A percentile compares a stretch with the other conserved stretches of the same genome.
Conservation (phyloP, 1,284 basidiomycete species). For the Rhizoctonia solani region DNA sequence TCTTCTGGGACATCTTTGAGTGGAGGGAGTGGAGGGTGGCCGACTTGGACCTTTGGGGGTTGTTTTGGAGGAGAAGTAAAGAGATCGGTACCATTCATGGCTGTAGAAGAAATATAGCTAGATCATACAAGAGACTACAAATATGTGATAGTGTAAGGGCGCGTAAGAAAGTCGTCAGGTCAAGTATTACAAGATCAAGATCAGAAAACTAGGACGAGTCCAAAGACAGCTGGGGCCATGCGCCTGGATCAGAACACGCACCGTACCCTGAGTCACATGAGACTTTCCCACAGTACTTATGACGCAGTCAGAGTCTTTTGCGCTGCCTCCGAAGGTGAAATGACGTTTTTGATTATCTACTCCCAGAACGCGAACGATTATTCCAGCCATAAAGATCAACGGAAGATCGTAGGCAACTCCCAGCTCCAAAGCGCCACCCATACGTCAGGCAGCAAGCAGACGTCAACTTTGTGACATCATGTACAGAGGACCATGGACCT, state of each 20-base stretch:
- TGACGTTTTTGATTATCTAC: too few species aligned
- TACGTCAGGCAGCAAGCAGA: conserved; percentile 22
- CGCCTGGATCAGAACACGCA: conserved; percentile 24
- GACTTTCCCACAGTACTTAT: neutral
- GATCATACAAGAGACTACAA: conserved; percentile 31
- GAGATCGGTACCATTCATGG: conserved; percentile 28
- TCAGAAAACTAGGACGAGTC: conserved; percentile 18
- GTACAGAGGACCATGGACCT: neutral
- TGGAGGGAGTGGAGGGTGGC: conserved; percentile 31
- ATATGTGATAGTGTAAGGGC: neutral
- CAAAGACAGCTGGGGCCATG: neutral
- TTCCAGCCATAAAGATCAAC: too few species aligned
- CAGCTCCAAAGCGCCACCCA: too few species aligned
- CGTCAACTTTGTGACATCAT: conserved; percentile 9
- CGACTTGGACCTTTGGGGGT: conserved; percentile 30
- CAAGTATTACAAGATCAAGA: conserved; percentile 17
- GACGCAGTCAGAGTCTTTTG: neutral
- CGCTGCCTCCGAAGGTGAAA: neutral
- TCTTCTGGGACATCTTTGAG: conserved; percentile 21
- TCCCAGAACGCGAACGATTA: too few species aligned
- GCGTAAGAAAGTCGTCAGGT: conserved; percentile 31
- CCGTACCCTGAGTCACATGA: conserved; percentile 9
- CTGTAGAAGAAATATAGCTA: conserved; percentile 22
- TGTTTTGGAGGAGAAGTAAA: conserved; percentile 29
- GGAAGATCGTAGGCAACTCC: too few species aligned